Evolutionary conservation across 805 yeast genomes (phyloP).

Genomic region (Kuraishia hungarica): DNA sequence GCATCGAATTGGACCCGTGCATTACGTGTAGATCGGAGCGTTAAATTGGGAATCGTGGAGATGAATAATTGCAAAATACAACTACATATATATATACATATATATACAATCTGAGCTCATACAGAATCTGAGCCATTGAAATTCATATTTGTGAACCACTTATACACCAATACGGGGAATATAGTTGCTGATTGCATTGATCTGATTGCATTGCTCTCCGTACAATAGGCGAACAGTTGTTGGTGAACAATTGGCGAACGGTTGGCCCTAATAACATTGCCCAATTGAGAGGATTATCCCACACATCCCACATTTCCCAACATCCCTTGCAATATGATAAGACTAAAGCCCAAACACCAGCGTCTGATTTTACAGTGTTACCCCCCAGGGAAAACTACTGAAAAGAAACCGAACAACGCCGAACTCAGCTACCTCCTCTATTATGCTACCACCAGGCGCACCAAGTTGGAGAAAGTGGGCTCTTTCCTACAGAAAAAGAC

Average conservation of each 20-base stretch:
- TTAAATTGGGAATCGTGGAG: too few species aligned
- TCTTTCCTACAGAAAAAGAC: constrained; percentile 58
- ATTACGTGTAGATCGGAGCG: not conserved
- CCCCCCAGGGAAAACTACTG: constrained; percentile 80
- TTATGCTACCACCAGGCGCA: constrained; percentile 84
- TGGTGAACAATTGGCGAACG: too few species aligned
- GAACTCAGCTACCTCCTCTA: constrained; percentile 82
- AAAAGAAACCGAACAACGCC: constrained; percentile 87
- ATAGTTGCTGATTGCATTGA: too few species aligned
- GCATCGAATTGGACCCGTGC: not conserved
- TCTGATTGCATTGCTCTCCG: too few species aligned
- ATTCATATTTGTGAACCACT: too few species aligned
- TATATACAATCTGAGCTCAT: too few species aligned
- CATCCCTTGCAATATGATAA: not conserved
- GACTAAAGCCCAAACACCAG: constrained; percentile 66
- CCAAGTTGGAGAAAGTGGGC: constrained; percentile 83
- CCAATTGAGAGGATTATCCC: too few species aligned
- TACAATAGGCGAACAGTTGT: too few species aligned
- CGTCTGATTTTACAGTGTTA: constrained; percentile 85
- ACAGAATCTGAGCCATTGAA: too few species aligned
- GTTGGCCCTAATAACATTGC: too few species aligned
- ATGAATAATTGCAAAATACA: not conserved
- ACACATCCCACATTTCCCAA: not conserved
- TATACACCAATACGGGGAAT: too few species aligned
- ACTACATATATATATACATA: too few species aligned